Evolutionary conservation across 192 early-diverging fungal genomes (phyloP).

Genomic region (Spizellomyces sp.): DNA sequence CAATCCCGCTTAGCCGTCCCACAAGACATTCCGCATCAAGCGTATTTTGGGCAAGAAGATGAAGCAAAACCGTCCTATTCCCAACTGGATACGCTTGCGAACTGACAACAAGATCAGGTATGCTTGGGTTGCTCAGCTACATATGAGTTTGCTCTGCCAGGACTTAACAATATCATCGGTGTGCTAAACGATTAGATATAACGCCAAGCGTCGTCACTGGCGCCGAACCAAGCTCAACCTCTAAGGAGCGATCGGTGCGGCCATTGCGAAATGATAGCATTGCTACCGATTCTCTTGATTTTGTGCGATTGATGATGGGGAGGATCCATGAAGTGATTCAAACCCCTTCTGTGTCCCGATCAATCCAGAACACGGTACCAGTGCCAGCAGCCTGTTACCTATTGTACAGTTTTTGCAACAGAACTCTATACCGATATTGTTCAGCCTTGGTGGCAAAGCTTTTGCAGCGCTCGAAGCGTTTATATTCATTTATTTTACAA

Average conservation of each 20-base stretch:
- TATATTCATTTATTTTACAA: too few relatives aligned
- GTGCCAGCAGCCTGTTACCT: too few relatives aligned
- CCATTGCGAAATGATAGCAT: too few relatives aligned
- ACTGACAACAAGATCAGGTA: constrained; percentile 91
- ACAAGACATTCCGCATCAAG: constrained; percentile 98
- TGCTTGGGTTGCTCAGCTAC: background rate
- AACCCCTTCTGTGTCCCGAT: too few relatives aligned
- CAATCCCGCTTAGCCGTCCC: constrained; percentile 73
- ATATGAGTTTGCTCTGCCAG: background rate
- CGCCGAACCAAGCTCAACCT: constrained; percentile 96
- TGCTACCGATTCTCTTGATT: too few relatives aligned
- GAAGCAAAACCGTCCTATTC: constrained; percentile 98
- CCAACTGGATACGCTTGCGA: constrained; percentile 96
- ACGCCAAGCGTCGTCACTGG: constrained; percentile 99
- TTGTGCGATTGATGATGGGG: too few relatives aligned
- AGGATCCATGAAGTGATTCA: too few relatives aligned
- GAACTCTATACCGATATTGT: too few relatives aligned
- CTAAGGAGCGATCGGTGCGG: constrained; percentile 45
- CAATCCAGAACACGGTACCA: too few relatives aligned
- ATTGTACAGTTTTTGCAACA: too few relatives aligned
- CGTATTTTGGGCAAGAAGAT: constrained; percentile 96
- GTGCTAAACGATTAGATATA: constrained; percentile 70
- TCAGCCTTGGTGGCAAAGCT: too few relatives aligned
- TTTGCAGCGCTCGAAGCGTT: too few relatives aligned
- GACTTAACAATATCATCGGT: background rate